Base-by-base conservation (phyloP, 768 basidiomycete species). In the Trametes meyenii region DNA sequence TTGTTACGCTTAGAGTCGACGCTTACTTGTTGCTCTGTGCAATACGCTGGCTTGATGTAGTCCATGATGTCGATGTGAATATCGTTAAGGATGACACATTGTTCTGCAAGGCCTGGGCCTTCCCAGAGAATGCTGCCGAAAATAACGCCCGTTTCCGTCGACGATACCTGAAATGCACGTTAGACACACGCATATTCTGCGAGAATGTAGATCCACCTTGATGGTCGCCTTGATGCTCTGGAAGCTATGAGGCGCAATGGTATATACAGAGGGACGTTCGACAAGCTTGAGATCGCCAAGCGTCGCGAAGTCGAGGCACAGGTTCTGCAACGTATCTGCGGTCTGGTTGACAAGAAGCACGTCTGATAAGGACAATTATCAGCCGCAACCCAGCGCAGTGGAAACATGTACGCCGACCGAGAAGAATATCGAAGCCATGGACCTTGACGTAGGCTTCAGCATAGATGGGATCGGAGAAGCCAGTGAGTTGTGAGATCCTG, bases 31-130 rank as follows among this genome's bases (percentile, higher is more conserved):
- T 92, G 88, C 74, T 99, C 96, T 43, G 88, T 96, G 75, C 96
- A 97, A 70, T 92, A 91, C 8, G 94, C 94, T 5, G 96, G 94
- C 75, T 95, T 94, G 78, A 97, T 96, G 78, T 95, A 97, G 72
- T 95, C 93, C 90, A 97, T 96, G 66, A 99, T 97, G 74, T 99
- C 97, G 65, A 98, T 92, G 74, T 98, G 96, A 52, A 97, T 94
- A 76, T 98, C 96, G 72, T 92, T 97, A 72, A 98, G 74, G 54
- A 99, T 96, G 40, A 98, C 96, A 70, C 90, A 94, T 19, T 88
- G 87, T 70, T 97, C 96, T 0, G 88, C 82, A 70, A 96, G 85
- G 43, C 88, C 90, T 0, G 89, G 88, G 11, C 91, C 92, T 70
- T 97, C 94, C 90, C 96, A 98, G 12, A 96, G 86, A 62, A 98